Conservation (phyloP, 192 early-diverging fungal genomes). For the Coemansia sp. region DNA sequence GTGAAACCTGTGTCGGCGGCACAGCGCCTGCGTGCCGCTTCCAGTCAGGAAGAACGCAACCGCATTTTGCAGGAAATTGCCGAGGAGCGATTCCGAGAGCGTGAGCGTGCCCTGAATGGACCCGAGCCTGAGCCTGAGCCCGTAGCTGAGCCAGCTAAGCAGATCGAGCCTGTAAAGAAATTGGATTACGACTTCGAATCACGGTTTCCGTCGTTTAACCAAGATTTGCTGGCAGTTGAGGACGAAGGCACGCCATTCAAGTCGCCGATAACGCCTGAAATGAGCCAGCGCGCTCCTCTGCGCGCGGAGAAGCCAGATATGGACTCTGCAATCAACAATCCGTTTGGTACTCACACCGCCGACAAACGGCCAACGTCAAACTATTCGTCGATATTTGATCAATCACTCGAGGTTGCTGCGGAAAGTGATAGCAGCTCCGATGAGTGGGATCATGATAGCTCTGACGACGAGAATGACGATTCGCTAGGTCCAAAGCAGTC, state of each 20-base stretch:
- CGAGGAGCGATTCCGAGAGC: conserved; percentile 50
- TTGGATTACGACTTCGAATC: not conserved
- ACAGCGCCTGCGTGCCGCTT: conserved; percentile 34
- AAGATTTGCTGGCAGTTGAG: not conserved
- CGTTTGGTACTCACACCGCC: conserved; percentile 16
- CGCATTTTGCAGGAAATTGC: conserved; percentile 47
- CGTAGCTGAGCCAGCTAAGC: not conserved
- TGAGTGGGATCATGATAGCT: conserved; percentile 51
- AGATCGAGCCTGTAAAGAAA: conserved; percentile 8
- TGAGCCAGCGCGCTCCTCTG: conserved; percentile 12
- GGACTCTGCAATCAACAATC: conserved; percentile 21
- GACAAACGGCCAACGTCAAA: not conserved
- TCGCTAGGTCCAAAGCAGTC: not conserved
- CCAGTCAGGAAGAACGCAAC: conserved; percentile 39
- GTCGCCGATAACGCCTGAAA: conserved; percentile 11
- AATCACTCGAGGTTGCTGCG: conserved; percentile 23
- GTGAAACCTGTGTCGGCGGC: conserved; percentile 16
- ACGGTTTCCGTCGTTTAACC: not conserved
- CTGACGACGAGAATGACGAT: conserved; percentile 30
- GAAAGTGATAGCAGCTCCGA: conserved; percentile 33
- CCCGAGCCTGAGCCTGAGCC: conserved; percentile 19
- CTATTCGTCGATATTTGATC: conserved; percentile 19
- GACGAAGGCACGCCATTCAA: conserved; percentile 5
- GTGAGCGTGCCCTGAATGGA: conserved; percentile 34
- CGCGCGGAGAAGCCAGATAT: not conserved